Conservation (phyloP, 1,284 basidiomycete genomes). For the Blastosporella zonata region DNA sequence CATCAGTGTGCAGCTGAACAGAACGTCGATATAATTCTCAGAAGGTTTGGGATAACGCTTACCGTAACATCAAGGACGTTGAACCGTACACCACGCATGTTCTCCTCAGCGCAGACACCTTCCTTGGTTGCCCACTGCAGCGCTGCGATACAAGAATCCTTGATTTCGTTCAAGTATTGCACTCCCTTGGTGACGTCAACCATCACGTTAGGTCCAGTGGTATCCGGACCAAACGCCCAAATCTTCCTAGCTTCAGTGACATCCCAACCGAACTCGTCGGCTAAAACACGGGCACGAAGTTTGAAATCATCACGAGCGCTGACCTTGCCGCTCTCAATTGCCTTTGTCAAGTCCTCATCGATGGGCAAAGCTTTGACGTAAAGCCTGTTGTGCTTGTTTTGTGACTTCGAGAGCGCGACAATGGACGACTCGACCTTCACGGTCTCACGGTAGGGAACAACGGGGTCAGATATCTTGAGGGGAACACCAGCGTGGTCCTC, state of each 20-base stretch:
- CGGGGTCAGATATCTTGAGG: conserved; percentile 98
- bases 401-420: conserved; percentile 97
- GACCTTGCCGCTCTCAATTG: conserved; percentile 89
- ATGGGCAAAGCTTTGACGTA: conserved; percentile 92
- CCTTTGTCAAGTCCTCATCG: conserved; percentile 91
- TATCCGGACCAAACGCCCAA: conserved; percentile 99
- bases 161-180: conserved; percentile 98
- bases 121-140: conserved; percentile 99
- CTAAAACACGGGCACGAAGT: conserved; percentile 90
- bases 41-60: neutral
- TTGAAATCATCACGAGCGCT: conserved; percentile 97
- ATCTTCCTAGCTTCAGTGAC: conserved; percentile 99
- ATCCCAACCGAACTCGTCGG: conserved; percentile 98
- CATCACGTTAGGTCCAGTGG: conserved; percentile 94
- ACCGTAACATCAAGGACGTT: conserved; percentile 94
- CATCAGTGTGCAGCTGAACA: conserved; percentile 89
- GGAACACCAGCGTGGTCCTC: conserved; percentile 99
- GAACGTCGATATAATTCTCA: neutral
- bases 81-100: conserved; percentile 97
- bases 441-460: conserved; percentile 98
- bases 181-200: conserved; percentile 99
- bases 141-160: conserved; percentile 98
- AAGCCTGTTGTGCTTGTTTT: conserved; percentile 99
- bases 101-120: conserved; percentile 96
- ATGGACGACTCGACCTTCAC: conserved; percentile 96